Evolutionary conservation across 371 early-diverging fungal genomes (phyloP), one percentile per base, ranked within the genome.

Genomic region (Mucor sp.): DNA sequence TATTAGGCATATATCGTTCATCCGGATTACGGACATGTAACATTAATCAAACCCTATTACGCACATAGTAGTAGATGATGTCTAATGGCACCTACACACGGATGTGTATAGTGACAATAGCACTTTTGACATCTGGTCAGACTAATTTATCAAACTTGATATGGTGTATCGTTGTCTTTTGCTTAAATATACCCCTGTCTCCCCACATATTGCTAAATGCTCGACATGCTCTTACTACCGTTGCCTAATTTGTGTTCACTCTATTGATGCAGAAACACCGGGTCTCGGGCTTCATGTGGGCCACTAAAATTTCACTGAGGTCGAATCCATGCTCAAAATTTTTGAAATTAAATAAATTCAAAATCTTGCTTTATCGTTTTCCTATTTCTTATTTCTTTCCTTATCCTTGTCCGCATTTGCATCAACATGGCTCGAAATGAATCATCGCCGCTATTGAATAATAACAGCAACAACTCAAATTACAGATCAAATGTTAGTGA

Each of bases 381-480:
- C n/a, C n/a, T n/a, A n/a, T n/a, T 14, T 25, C 37, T 37, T 1
- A 4, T 23, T 47, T 61, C 14, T 47, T 30, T 28, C 30, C 30
- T 44, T 30, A 15, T 60, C 30, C n/a, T 32, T 32, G 17, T 12
- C 19, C 44, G 14, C 19, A 32, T 3, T 15, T 48, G 41, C 15
- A 41, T 12, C 35, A 65, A 14, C 30, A 70, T 70, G 70, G 47
- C 66, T 65, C 55, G 74, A 63, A 17, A 57, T 1, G 79, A 78
- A 69, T 65, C 74, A 8, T 71, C 76, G 19, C 79, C 79, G 17
- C 67, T 78, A 30, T 64, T 78, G 41, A 66, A 62, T 19, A 41
- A 60, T 23, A 9, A 65, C 7, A 25, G 47, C 21, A 28, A 55
- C 48, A 50, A 56, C 27, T 19, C 58, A 50, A 44, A 60, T 27